A percentile compares a stretch with the other conserved stretches of the same genome.
Evolutionary conservation across 768 basidiomycete genomes (phyloP).

Genomic region (Podaxis sp.): DNA sequence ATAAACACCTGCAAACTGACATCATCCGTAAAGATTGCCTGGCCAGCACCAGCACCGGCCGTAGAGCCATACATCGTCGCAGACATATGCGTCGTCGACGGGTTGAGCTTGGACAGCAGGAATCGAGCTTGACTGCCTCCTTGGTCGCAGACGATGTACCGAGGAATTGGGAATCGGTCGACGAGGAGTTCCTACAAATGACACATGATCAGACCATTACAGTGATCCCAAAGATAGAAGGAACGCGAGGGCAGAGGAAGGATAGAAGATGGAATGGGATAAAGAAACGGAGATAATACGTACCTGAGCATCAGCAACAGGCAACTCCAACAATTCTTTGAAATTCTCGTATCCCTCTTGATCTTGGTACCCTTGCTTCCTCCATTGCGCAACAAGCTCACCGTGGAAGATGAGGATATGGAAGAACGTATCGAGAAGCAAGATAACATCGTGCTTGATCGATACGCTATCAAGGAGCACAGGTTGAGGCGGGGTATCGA

Average conservation of each 20-base stretch:
- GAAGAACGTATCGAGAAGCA: conserved; percentile 99
- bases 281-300: conserved; percentile 13
- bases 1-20: conserved; percentile 97
- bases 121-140: conserved; percentile 98
- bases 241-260: too few relatives aligned
- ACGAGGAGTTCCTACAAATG: conserved; percentile 77
- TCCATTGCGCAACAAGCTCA: conserved; percentile 95
- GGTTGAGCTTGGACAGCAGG: conserved; percentile 93
- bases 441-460: conserved; percentile 94
- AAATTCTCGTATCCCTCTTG: conserved; percentile 99
- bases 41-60: conserved; percentile 64
- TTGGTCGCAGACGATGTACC: conserved; percentile 97
- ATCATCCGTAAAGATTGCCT: conserved; percentile 98
- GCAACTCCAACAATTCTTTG: conserved; percentile 86
- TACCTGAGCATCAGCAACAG: conserved; percentile 87
- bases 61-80: conserved; percentile 85
- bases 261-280: not conserved
- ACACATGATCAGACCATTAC: not conserved
- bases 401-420: conserved; percentile 99
- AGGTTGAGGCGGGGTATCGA: conserved; percentile 89
- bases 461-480: conserved; percentile 97
- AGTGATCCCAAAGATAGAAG: not conserved
- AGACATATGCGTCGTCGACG: conserved; percentile 97
- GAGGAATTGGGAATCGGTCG: conserved; percentile 95
- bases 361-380: conserved; percentile 97